Conservation (phyloP, 805 yeast species). For the Pichia ethanolica region DNA sequence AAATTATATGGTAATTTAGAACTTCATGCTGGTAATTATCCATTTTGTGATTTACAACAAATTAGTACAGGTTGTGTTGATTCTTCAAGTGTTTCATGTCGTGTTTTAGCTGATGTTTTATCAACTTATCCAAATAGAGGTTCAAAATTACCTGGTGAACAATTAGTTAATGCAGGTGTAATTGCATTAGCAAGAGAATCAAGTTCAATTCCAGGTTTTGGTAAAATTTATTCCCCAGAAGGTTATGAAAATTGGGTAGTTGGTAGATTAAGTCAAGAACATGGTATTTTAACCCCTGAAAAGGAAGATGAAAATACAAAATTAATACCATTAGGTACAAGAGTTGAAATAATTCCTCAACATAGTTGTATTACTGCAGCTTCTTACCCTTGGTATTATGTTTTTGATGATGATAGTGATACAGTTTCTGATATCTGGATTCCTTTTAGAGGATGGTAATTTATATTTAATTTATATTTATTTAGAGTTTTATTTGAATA, state of each 20-base stretch:
- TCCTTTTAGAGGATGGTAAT: constrained; percentile 19
- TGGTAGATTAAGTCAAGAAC: constrained; percentile 70
- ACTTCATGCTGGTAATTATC: constrained; percentile 77
- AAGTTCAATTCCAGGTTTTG: constrained; percentile 55
- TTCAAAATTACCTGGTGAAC: constrained; percentile 45
- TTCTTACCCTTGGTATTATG: constrained; percentile 48
- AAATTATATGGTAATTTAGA: constrained; percentile 41
- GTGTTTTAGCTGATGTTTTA: constrained; percentile 51
- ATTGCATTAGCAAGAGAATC: constrained; percentile 60
- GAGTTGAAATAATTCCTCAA: constrained; percentile 54
- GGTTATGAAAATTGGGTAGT: constrained; percentile 49
- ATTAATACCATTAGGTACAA: constrained; percentile 47
- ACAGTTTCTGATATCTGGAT: constrained; percentile 23
- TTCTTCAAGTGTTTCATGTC: constrained; percentile 39
- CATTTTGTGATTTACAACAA: constrained; percentile 70
- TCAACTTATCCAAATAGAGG: constrained; percentile 55
- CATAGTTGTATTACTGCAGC: constrained; percentile 70
- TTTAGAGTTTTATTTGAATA: too few relatives aligned
- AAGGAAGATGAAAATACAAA: constrained; percentile 21
- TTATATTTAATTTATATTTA: too few relatives aligned
- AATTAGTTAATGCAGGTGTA: constrained; percentile 65
- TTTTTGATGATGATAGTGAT: constrained; percentile 40
- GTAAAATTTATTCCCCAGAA: constrained; percentile 31
- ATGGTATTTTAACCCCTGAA: constrained; percentile 58
- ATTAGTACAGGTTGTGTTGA: constrained; percentile 57